Base-by-base conservation (phyloP, 768 basidiomycete genomes). In the Rhodotorula kratochvilovae region DNA sequence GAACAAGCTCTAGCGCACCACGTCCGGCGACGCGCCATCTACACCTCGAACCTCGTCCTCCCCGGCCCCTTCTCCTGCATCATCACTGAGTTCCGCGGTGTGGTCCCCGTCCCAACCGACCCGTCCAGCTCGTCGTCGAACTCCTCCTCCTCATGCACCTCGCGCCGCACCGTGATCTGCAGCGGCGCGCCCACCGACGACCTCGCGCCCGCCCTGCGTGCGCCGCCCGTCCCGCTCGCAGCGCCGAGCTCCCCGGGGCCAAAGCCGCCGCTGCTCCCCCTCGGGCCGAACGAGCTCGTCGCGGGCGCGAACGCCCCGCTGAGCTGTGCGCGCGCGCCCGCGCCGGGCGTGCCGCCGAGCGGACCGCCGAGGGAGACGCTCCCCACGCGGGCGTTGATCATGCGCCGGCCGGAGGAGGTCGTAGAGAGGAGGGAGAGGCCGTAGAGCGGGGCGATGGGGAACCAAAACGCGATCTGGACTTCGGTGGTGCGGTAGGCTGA, bases 351-450 rank as follows among this genome's bases (percentile, higher is more conserved):
- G n/a, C 39, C 39, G 39, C 39, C 48, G 48, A 50, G n/a, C n/a
- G n/a, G 31, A 21, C 7, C 17, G 31, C 53, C 53, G 53, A 31
- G 31, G 15, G 31, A 31, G 53, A 21, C 31, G 31, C 31, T 33
- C 16, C 53, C 53, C 17, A 54, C 31, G 53, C 31, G 19, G 17
- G 53, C 31, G 53, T 60, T 42, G 36, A 67, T 43, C 27, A 51
- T 50, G 19, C 43, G 50, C 25, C 66, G 66, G 17, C 58, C 50
- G 29, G 66, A 51, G 15, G 51, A 25, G 10, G 61, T 29, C 3
- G 66, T 67, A n/a, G 66, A 46, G 25, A 67, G 54, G 42, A 61
- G 43, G 23, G 59, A 54, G 42, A 67, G 33, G 29, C 66, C 66
- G 66, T 67, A 67, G 19, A 67, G 53, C 6, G 55, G 55, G 3